These are phyloP conservation scores for Punctularia strigosozonata DNA, from an alignment of 768 basidiomycete species.

Conservation along the genomic window DNA sequence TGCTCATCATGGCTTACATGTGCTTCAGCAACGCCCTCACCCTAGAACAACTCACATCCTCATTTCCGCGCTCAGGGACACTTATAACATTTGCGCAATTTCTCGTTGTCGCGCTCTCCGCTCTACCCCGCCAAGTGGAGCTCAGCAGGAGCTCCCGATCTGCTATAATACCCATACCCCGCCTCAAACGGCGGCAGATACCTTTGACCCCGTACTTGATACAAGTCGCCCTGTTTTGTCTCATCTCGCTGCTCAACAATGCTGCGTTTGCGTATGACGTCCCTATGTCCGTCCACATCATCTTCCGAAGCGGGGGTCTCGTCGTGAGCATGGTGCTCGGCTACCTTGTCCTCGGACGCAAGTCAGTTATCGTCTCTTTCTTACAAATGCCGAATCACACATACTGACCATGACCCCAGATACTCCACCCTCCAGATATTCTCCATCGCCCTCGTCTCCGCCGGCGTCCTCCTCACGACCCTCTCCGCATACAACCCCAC, in stretches of 20 bases:
- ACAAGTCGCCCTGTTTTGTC: constrained; percentile 75
- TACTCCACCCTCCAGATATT: constrained; percentile 53
- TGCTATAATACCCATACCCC: constrained; percentile 21
- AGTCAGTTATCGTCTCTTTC: constrained; percentile 26
- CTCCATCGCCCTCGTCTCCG: constrained; percentile 72
- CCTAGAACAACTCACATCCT: constrained; percentile 58
- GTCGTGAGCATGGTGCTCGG: constrained; percentile 78
- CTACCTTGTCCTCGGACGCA: constrained; percentile 51
- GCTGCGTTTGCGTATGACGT: constrained; percentile 79
- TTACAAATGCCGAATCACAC: constrained; percentile 3
- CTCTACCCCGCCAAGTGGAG: constrained; percentile 50
- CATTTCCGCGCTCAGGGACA: constrained; percentile 61
- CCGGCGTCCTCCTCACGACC: constrained; percentile 72
- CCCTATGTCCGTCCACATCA: constrained; percentile 89
- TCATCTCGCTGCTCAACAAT: constrained; percentile 78
- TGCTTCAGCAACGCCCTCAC: constrained; percentile 61
- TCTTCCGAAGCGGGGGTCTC: constrained; percentile 84
- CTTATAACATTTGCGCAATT: constrained; percentile 88
- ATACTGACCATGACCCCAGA: constrained; percentile 19
- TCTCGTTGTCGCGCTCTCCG: constrained; percentile 60
- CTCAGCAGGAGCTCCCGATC: constrained; percentile 10
- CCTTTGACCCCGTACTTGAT: constrained; percentile 63
- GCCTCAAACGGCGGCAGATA: constrained; percentile 50
- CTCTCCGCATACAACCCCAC: constrained; percentile 41
- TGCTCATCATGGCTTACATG: constrained; percentile 1